Base-by-base conservation (phyloP, 1,284 basidiomycete species). In the Boletus hoseneyae region DNA sequence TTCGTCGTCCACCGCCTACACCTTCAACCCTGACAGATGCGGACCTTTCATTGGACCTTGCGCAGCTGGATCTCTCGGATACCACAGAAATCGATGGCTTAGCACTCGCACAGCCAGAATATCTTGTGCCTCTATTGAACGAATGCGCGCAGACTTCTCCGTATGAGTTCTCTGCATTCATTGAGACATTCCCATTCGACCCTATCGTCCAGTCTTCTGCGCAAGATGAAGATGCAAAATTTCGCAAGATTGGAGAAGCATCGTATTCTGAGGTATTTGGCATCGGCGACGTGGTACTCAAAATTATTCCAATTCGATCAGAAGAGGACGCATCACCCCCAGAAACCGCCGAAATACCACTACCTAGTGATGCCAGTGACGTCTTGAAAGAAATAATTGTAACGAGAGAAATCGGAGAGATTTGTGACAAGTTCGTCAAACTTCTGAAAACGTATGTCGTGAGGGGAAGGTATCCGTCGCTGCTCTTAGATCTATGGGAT, bases 231-330 rank as follows among this genome's bases (percentile, higher is more conserved):
- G 60, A 63, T 16, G 51, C 57, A 15, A 60, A 44, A 33, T 90
- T 91, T 67, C 75, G 73, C 55, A 99, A 99, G 71, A 85, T 97
- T 47, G 96, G 95, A 40, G 96, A 99, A 71, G 96, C 96, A 11
- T 93, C 90, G 42, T 99, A 90, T 68, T 97, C 93, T 0, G 96
- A 99, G 65, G 97, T 99, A n/a, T 99, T 93, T 70, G 86, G 86
- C 4, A 83, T 94, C 43, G 83, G 85, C 1, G 80, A 86, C 57
- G 82, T 92, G 32, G 93, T 96, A 15, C 74, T 95, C 58, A 97
- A 97, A 72, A 78, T 96, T 42, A 84, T 97, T 21, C 64, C 64
- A 21, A 55, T 93, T 44, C 73, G 78, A 32, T 75, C 79, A 48
- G 85, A 85, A 58, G 58, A 59, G 38, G 52, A 56, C 23, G 29